Base-by-base conservation (phyloP, 169 alveolate genomes). In the Plasmodium knowlesi region DNA sequence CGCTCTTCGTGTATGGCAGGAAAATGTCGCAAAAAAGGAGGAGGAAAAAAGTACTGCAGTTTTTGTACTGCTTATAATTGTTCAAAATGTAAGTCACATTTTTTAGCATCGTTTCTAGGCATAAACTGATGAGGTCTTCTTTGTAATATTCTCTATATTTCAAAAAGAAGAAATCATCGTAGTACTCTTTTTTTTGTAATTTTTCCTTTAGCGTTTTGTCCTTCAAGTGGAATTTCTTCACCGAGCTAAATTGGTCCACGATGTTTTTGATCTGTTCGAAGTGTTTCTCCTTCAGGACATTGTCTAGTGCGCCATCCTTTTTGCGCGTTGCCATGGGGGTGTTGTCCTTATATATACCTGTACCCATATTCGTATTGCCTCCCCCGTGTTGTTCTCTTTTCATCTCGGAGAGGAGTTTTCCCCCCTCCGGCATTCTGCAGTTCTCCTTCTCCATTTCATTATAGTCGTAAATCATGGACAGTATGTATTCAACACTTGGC, bases 51-150 rank as follows among this genome's bases (percentile, higher is more conserved):
- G 71, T 79, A 53, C 83, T 88, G 61, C 90, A 79, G 72, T 88
- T 88, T 88, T 79, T 88, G 76, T 88, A 88, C 50, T 88, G 94
- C 30, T 88, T 88, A 79, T 88, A 88, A 88, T 88, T 88, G 82
- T 88, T 88, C 54, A 88, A 79, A 57, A 88, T 78, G 50, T 88
- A 88, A 34, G 61, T 88, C 46, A 82, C 71, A 37, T 88, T 88
- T 41, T 88, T 88, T 79, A 88, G 82, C 34, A 88, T 39, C 2
- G 94, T 88, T 79, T 88, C 94, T 30, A 88, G 82, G 19, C 94
- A 88, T 67, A 88, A 61, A 10, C 79, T 88, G 6, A 88, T 37
- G 71, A 88, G 53, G 50, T 88, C 94, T 61, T 88, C 94, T 88
- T 88, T 88, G 72, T 88, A 88, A 67, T 88, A 88, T 88, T 76